A percentile compares a stretch with the other conserved stretches of the same genome.
These are phyloP conservation scores for Heterobasidion annosum DNA, from an alignment of 1,284 basidiomycete species.

Conservation along the genomic window DNA sequence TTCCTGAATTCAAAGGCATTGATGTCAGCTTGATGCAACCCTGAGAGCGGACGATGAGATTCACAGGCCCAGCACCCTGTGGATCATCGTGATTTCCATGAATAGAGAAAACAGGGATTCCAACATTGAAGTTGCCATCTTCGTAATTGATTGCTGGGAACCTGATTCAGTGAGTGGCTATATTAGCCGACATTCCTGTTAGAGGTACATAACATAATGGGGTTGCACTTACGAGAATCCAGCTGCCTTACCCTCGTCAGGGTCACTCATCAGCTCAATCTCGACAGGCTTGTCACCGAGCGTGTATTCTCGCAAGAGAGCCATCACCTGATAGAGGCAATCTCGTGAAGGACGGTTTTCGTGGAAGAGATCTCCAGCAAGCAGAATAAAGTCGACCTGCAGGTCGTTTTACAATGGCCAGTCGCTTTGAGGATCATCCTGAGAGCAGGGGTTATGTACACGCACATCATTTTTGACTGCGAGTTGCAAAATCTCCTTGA, in stretches of 20 bases:
- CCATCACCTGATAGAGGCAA: slow-evolving; percentile 83
- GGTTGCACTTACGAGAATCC: slow-evolving; percentile 66
- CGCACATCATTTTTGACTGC: slow-evolving; percentile 82
- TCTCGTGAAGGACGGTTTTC: slow-evolving; percentile 94
- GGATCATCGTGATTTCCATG: slow-evolving; percentile 99
- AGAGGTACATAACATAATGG: slow-evolving; percentile 9
- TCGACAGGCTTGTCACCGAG: slow-evolving; percentile 83
- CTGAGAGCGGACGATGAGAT: slow-evolving; percentile 17
- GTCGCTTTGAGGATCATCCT: neutral
- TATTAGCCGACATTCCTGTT: neutral
- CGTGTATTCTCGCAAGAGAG: slow-evolving; percentile 86
- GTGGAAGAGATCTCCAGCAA: slow-evolving; percentile 96
- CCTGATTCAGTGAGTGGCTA: slow-evolving; percentile 31
- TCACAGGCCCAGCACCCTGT: slow-evolving; percentile 86
- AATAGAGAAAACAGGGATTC: slow-evolving; percentile 95
- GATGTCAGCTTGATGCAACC: neutral
- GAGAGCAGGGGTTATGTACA: slow-evolving; percentile 2
- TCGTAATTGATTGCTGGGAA: slow-evolving; percentile 98
- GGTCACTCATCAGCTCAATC: slow-evolving; percentile 88
- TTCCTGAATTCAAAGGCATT: slow-evolving; percentile 41
- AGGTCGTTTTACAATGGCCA: neutral
- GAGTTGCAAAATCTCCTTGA: slow-evolving; percentile 87
- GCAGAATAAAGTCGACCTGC: slow-evolving; percentile 89
- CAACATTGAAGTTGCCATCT: slow-evolving; percentile 92
- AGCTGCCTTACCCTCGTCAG: slow-evolving; percentile 78